Evolutionary conservation across 257 asterid genomes (phyloP).

Genomic region (Euphrasia confusa): DNA sequence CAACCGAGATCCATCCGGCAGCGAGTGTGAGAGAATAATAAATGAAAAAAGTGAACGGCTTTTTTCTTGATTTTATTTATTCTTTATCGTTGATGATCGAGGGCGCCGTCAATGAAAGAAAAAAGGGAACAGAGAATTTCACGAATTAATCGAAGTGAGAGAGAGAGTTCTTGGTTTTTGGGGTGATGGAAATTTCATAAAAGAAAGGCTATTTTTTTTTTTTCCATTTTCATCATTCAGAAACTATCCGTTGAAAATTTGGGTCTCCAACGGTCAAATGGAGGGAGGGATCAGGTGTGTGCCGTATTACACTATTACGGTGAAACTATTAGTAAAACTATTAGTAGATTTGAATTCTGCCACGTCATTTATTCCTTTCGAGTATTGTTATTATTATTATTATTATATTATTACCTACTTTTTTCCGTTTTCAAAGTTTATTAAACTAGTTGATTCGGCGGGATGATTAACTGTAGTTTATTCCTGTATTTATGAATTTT

Average conservation of each 20-base stretch:
- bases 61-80: slow-evolving; percentile 16
- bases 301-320: slow-evolving; percentile 4
- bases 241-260: slow-evolving; percentile 62
- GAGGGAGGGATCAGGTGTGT: slow-evolving; percentile 27
- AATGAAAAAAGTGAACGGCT: not conserved
- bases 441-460: too few species aligned
- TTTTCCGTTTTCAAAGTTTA: too few species aligned
- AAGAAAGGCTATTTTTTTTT: slow-evolving; percentile 2
- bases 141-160: slow-evolving; percentile 16
- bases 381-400: not conserved
- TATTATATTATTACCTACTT: too few species aligned
- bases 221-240: slow-evolving; percentile 11
- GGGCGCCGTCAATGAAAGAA: not conserved
- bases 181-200: slow-evolving; percentile 21
- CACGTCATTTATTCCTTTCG: not conserved
- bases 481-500: too few species aligned
- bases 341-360: not conserved
- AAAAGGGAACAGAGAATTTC: slow-evolving; percentile 8
- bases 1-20: slow-evolving; percentile 78
- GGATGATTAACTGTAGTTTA: too few species aligned
- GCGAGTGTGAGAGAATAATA: slow-evolving; percentile 9
- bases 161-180: slow-evolving; percentile 23
- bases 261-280: slow-evolving; percentile 50
- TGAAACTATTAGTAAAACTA: not conserved
- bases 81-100: not conserved